A percentile compares a stretch with the other conserved stretches of the same genome.
phyloP scores from a whole-genome alignment of 2,329 filamentous ascomycete species.

The Chrysoporthe austroafricana region DNA sequence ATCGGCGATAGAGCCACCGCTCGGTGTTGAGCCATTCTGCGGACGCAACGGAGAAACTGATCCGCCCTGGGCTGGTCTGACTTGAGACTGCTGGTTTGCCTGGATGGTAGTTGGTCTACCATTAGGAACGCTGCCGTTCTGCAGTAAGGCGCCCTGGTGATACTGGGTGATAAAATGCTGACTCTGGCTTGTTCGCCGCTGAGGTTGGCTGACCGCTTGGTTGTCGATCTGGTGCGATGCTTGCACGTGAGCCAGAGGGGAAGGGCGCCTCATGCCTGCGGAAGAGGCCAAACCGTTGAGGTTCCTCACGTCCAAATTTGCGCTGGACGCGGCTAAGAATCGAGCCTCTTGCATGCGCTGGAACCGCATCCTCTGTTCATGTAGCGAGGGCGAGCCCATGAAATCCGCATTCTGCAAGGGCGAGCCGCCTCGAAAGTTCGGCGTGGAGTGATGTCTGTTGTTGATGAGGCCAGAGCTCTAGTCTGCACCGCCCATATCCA shows the following conservation, averaged over 20 bases:
- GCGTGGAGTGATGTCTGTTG: neutral
- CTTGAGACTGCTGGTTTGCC: neutral
- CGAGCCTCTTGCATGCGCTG: neutral
- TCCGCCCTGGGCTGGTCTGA: neutral
- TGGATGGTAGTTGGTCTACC: neutral
- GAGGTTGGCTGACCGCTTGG: neutral
- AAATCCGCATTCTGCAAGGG: neutral
- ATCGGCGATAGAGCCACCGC: neutral
- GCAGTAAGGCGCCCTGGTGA: neutral
- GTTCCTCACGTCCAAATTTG: neutral
- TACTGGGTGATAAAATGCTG: neutral
- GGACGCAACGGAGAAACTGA: neutral
- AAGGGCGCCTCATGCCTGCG: neutral
- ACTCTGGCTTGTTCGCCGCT: neutral
- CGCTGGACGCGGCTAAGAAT: no score
- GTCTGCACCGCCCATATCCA: constrained; percentile 40
- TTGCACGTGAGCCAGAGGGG: neutral
- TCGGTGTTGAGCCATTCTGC: neutral
- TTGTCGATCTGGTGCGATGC: neutral
- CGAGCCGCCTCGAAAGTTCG: neutral
- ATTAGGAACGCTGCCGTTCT: neutral
- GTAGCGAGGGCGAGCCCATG: neutral
- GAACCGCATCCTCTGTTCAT: neutral
- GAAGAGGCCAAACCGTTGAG: neutral
- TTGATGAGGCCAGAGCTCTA: constrained; percentile 28